These are phyloP conservation scores for Fusarium sublunatum DNA, from an alignment of 2,329 filamentous ascomycete species.

Conservation along the genomic window DNA sequence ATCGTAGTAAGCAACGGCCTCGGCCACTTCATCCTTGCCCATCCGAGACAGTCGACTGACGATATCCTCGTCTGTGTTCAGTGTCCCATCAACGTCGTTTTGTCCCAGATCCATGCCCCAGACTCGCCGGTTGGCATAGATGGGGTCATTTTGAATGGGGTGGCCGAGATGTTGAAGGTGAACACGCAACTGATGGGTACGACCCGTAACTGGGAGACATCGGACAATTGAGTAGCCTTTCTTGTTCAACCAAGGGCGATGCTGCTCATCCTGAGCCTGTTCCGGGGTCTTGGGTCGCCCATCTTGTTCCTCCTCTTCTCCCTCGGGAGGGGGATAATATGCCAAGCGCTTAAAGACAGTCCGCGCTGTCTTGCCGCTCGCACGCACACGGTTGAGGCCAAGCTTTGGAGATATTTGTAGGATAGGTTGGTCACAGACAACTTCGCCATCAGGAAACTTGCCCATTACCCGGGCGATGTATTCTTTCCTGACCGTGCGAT, in stretches of 20 bases:
- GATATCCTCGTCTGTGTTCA: slow-evolving; percentile 87
- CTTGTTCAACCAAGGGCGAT: slow-evolving; percentile 61
- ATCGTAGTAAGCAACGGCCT: slow-evolving; percentile 92
- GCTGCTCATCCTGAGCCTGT: slow-evolving; percentile 36
- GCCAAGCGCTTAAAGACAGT: slow-evolving; percentile 93
- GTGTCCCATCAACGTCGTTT: slow-evolving; percentile 71
- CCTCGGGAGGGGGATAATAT: slow-evolving; percentile 77
- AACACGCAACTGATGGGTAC: slow-evolving; percentile 94
- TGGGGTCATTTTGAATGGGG: slow-evolving; percentile 96
- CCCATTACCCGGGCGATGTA: slow-evolving; percentile 93
- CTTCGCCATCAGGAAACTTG: slow-evolving; percentile 88
- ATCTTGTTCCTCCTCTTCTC: slow-evolving; percentile 37
- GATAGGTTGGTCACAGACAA: slow-evolving; percentile 93
- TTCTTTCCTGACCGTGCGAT: slow-evolving; percentile 89
- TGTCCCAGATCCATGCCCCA: slow-evolving; percentile 85
- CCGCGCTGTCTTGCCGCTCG: slow-evolving; percentile 87
- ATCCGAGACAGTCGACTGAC: slow-evolving; percentile 86
- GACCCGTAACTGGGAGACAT: slow-evolving; percentile 90
- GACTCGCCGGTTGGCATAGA: slow-evolving; percentile 93
- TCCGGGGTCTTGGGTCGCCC: slow-evolving; percentile 44
- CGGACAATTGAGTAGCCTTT: slow-evolving; percentile 94
- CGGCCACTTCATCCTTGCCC: slow-evolving; percentile 93
- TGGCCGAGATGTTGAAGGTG: slow-evolving; percentile 95
- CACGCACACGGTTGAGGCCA: slow-evolving; percentile 92
- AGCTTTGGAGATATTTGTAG: slow-evolving; percentile 94